Conservation (phyloP, 768 basidiomycete genomes). For the Sistotremastrum niveocremeum region DNA sequence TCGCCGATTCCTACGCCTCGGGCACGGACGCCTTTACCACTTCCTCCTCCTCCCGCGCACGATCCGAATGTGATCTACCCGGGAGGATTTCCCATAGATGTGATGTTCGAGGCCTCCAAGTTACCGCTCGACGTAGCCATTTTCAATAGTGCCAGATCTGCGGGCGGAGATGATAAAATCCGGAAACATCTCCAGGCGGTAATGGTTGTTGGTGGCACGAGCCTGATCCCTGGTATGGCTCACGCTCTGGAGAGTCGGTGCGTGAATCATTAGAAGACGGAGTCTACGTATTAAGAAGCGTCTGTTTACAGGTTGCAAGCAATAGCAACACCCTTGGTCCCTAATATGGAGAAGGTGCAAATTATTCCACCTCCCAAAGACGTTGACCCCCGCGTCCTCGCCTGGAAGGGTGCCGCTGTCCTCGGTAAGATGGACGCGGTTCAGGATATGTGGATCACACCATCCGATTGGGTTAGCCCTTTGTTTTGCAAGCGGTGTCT, state of each 20-base stretch:
- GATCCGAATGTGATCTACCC: conserved; percentile 1
- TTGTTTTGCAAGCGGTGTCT: not conserved
- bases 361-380: conserved; percentile 93
- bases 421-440: conserved; percentile 86
- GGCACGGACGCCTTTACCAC: conserved; percentile 1
- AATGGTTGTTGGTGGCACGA: conserved; percentile 76
- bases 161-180: conserved; percentile 79
- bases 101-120: conserved; percentile 76
- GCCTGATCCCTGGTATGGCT: conserved; percentile 66
- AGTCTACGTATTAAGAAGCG: conserved; percentile 1
- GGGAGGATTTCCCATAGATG: conserved; percentile 40
- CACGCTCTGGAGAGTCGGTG: conserved; percentile 84
- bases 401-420: conserved; percentile 92
- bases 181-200: conserved; percentile 82
- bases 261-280: conserved; percentile 7
- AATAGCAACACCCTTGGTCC: conserved; percentile 70
- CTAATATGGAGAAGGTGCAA: conserved; percentile 76
- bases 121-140: conserved; percentile 87
- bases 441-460: conserved; percentile 79
- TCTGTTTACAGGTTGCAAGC: conserved; percentile 46
- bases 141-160: conserved; percentile 81
- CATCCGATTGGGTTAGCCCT: conserved; percentile 68
- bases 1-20: conserved; percentile 11
- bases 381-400: conserved; percentile 77
- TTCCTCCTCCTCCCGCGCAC: not conserved